A percentile compares a stretch with the other conserved stretches of the same genome.
These are phyloP conservation scores for Trichoderma virens DNA, from an alignment of 495 filamentous ascomycete genomes.

Conservation along the genomic window DNA sequence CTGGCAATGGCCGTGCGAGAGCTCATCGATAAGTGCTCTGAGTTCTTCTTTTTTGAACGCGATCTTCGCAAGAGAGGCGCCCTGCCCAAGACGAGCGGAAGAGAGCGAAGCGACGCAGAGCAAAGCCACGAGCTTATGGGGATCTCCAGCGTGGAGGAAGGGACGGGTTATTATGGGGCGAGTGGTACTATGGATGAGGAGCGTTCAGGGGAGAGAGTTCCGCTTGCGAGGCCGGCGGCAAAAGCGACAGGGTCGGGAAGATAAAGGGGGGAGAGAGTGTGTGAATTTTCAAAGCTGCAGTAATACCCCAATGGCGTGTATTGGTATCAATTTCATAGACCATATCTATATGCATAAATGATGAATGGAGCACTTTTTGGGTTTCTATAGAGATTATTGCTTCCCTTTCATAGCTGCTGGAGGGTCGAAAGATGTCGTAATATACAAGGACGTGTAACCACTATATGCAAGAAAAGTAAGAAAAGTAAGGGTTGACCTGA, in stretches of 20 bases:
- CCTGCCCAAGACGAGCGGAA: neutral
- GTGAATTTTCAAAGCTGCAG: no score
- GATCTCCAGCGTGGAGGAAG: neutral
- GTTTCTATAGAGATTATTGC: no score
- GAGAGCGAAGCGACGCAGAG: no score
- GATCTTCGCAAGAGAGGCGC: neutral
- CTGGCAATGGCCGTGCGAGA: slow-evolving; percentile 24
- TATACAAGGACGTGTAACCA: no score
- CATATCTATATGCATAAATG: no score
- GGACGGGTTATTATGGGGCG: neutral
- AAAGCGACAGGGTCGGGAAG: neutral
- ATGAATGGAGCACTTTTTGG: no score
- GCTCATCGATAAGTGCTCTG: slow-evolving; percentile 17
- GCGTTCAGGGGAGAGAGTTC: neutral
- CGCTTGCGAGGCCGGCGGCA: neutral
- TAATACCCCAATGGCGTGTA: no score
- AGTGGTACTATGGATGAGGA: neutral
- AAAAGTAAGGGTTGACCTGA: no score
- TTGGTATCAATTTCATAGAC: no score
- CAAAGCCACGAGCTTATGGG: neutral
- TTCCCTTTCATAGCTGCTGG: no score
- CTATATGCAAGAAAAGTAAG: no score
- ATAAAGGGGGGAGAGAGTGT: neutral
- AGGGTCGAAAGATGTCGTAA: no score
- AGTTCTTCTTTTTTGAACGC: neutral